Evolutionary conservation across 1,284 basidiomycete species (phyloP), one percentile per base, ranked within the genome.

Genomic region (Jaminaea rosea): DNA sequence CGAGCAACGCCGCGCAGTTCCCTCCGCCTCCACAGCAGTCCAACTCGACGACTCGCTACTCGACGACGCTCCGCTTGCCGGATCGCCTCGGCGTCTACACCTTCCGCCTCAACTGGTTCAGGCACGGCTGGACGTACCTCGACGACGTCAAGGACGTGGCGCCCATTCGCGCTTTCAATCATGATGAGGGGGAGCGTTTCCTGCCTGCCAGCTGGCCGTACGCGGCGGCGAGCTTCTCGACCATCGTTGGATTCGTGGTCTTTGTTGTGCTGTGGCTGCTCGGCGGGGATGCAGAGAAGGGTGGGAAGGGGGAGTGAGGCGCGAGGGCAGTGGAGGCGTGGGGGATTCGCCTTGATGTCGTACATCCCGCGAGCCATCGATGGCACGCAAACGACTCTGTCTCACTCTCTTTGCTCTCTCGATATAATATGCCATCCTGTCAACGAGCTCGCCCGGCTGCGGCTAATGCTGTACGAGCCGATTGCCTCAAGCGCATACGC

Each of bases 41-140:
- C 27, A 46, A 59, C n/a, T 51, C 65, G 9, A 19, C 47, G 42
- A 81, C 80, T 11, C 53, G 62, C 58, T 96, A 91, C 77, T 79
- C 80, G 9, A 80, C 84, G 3, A 81, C 80, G 1, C 92, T 98
- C 81, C 82, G 83, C 37, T 84, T 85, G 2, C 93, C 93, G 2
- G 93, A 97, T 76, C 79, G 90, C 52, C 94, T 98, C 73, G 93
- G 94, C 41, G 94, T 98, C 11, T 98, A 94, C 81, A 96, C 96
- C 71, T 92, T 98, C 73, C 79, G 88, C 24, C 78, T 96, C 41
- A 82, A 92, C 75, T 85, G 89, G 77, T 88, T 87, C 72, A 83
- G 93, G 50, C 83, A 83, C 68, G 92, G 92, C 80, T 88, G 64
- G 78, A 81, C 83, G 17, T 84, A 82, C 75, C 77, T 97, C 39